Conservation (phyloP, 169 alveolate genomes). For the Plasmodium falciparum region DNA sequence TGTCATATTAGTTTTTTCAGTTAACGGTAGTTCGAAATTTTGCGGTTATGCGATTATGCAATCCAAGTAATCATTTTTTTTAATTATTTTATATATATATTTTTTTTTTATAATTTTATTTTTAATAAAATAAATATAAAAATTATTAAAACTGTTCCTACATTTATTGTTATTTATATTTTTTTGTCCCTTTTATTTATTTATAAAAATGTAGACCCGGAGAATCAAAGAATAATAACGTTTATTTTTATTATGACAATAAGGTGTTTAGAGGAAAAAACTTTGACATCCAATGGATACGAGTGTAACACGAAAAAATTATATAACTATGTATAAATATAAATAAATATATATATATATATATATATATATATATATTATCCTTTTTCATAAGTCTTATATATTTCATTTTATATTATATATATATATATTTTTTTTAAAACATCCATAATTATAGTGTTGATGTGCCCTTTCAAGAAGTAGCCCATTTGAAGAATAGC, state of each 20-base stretch:
- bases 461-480: conserved; percentile 79
- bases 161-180: neutral
- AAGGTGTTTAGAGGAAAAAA: conserved; percentile 78
- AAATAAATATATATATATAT: neutral
- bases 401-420: neutral
- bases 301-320: conserved; percentile 39
- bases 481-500: conserved; percentile 78
- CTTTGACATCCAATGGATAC: conserved; percentile 83
- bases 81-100: neutral
- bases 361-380: too few species aligned
- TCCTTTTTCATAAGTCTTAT: neutral
- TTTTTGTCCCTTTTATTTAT: neutral
- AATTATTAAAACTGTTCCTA: too few species aligned
- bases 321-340: neutral
- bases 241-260: conserved; percentile 78
- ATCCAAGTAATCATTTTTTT: conserved; percentile 40
- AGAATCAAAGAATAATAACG: conserved; percentile 59
- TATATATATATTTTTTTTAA: neutral
- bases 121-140: conserved; percentile 1
- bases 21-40: conserved; percentile 81
- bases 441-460: conserved; percentile 28
- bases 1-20: conserved; percentile 81
- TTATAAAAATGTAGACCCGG: conserved; percentile 81
- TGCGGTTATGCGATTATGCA: conserved; percentile 86
- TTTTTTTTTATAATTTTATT: neutral